phyloP scores from a whole-genome alignment of 768 basidiomycete genomes.

The Scleroderma bovista region DNA sequence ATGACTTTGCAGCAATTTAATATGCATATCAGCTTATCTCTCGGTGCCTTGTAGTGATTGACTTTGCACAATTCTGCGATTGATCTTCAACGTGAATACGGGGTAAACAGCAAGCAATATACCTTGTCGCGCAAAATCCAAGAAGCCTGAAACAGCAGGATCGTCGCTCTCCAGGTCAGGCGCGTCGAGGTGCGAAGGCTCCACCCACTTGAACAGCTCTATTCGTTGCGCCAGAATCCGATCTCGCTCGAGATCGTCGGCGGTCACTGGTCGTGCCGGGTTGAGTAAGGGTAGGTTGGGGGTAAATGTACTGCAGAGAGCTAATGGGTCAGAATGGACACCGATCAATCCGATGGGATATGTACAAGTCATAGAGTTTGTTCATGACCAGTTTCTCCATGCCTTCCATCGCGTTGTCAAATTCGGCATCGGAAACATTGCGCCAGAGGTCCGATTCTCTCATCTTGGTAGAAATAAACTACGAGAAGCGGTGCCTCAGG shows the following conservation, averaged over 20 bases:
- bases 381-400: constrained; percentile 99
- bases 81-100: not conserved
- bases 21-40: constrained; percentile 97
- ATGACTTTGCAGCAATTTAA: constrained; percentile 99
- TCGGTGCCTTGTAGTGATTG: constrained; percentile 97
- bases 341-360: constrained; percentile 13
- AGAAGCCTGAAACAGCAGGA: constrained; percentile 55
- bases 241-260: constrained; percentile 96
- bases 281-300: constrained; percentile 66
- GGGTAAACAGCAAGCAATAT: not conserved
- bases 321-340: constrained; percentile 3
- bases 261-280: constrained; percentile 74
- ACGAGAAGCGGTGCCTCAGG: constrained; percentile 6
- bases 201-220: constrained; percentile 85
- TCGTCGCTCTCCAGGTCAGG: constrained; percentile 64
- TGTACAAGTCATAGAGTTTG: constrained; percentile 89
- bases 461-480: constrained; percentile 94
- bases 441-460: constrained; percentile 78
- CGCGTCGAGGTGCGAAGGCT: constrained; percentile 85
- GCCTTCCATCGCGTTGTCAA: constrained; percentile 95
- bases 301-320: constrained; percentile 73
- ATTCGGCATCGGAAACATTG: constrained; percentile 71
- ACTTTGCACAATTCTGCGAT: constrained; percentile 84
- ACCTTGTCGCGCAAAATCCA: constrained; percentile 90
- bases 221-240: constrained; percentile 87